These are phyloP conservation scores for Colletotrichum tropicicola DNA, from an alignment of 2,329 filamentous ascomycete genomes.

Conservation along the genomic window DNA sequence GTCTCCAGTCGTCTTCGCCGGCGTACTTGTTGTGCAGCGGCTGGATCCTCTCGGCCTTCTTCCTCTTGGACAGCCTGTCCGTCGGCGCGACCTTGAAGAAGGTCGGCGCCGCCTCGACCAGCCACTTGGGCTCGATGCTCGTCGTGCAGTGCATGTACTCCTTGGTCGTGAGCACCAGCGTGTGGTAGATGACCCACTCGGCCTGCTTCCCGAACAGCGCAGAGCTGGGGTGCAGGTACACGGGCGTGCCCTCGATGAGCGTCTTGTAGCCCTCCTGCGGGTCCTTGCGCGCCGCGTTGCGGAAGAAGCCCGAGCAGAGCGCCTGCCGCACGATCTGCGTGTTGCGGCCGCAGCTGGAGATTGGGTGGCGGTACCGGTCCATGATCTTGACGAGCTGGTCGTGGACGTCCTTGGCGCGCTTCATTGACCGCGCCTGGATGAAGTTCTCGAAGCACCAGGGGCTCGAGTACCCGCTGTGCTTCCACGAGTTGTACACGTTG, in stretches of 20 bases:
- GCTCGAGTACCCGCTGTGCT: slow-evolving; percentile 80
- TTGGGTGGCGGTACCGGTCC: slow-evolving; percentile 84
- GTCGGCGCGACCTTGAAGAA: slow-evolving; percentile 98
- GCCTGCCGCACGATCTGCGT: slow-evolving; percentile 89
- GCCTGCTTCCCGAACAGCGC: slow-evolving; percentile 95
- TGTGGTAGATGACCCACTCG: slow-evolving; percentile 96
- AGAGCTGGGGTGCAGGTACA: slow-evolving; percentile 92
- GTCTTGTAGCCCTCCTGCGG: slow-evolving; percentile 98
- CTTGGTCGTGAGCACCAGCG: slow-evolving; percentile 89
- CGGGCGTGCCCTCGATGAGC: slow-evolving; percentile 91
- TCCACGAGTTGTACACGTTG: slow-evolving; percentile 99
- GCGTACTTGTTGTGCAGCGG: slow-evolving; percentile 94
- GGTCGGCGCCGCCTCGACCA: slow-evolving; percentile 96
- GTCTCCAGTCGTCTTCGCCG: slow-evolving; percentile 92
- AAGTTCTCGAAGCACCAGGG: slow-evolving; percentile 99
- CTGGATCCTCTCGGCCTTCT: slow-evolving; percentile 94
- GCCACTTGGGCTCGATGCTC: slow-evolving; percentile 90
- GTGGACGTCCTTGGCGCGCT: slow-evolving; percentile 88
- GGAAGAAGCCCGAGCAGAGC: slow-evolving; percentile 93
- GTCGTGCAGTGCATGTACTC: slow-evolving; percentile 99
- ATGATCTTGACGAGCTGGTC: slow-evolving; percentile 94
- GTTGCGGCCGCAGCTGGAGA: slow-evolving; percentile 86
- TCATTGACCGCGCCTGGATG: slow-evolving; percentile 90
- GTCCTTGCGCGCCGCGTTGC: slow-evolving; percentile 93
- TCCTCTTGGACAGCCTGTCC: slow-evolving; percentile 86